Evolutionary conservation across 805 yeast species (phyloP).

Genomic region (Wickerhamomyces alni): DNA sequence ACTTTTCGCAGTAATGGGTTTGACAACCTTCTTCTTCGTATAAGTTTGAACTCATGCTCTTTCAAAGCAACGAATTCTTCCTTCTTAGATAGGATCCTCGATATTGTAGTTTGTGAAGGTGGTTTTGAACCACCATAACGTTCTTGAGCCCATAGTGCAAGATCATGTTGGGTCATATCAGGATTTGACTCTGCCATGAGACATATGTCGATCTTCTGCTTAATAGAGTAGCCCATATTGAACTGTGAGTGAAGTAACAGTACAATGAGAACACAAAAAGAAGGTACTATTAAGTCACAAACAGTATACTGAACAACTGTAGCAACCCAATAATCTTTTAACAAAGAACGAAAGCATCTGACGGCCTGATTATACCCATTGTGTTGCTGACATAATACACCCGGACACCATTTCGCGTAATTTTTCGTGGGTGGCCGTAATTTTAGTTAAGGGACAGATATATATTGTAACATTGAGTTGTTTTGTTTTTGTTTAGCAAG

Average conservation of each 20-base stretch:
- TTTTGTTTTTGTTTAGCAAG: no score
- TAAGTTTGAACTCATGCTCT: slow-evolving; percentile 44
- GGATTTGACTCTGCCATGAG: slow-evolving; percentile 64
- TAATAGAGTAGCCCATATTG: slow-evolving; percentile 49
- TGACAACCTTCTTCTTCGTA: slow-evolving; percentile 40
- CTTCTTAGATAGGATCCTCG: slow-evolving; percentile 52
- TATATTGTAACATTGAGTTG: background rate
- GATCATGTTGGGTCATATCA: slow-evolving; percentile 58
- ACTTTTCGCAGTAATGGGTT: slow-evolving; percentile 52
- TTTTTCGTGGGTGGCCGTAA: no score
- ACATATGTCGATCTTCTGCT: slow-evolving; percentile 62
- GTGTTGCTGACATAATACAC: background rate
- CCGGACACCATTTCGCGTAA: background rate
- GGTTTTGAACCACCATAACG: slow-evolving; percentile 45
- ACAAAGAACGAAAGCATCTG: no score
- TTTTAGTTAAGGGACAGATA: no score
- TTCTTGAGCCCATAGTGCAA: slow-evolving; percentile 59
- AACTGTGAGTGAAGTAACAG: background rate
- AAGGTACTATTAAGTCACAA: no score
- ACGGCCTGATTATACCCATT: background rate
- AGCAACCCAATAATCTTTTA: no score
- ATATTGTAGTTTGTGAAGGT: slow-evolving; percentile 65
- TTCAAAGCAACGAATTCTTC: slow-evolving; percentile 45
- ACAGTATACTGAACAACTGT: no score
- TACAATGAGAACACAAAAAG: no score